Percentiles rank a stretch among this genome's conserved stretches.
Evolutionary conservation across 2,329 filamentous ascomycete species (phyloP).

Genomic region (Drechslera avenae): DNA sequence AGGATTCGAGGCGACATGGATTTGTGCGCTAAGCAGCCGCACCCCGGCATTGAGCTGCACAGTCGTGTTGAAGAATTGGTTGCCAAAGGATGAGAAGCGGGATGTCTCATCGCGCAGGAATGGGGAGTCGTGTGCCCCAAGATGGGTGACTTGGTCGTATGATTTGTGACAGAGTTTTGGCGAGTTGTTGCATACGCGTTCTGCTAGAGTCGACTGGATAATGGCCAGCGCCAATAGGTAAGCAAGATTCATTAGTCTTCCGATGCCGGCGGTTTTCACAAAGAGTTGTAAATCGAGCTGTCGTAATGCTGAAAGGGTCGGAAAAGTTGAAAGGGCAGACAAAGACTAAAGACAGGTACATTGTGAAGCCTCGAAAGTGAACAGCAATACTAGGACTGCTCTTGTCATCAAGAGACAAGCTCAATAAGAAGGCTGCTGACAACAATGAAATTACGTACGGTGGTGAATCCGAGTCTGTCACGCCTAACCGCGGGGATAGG

Average conservation of each 20-base stretch:
- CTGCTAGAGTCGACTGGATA: slow-evolving; percentile 3
- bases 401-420: no score
- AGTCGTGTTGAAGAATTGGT: slow-evolving; percentile 74
- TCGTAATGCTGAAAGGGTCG: not conserved
- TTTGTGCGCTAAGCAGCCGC: slow-evolving; percentile 70
- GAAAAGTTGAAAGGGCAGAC: not conserved
- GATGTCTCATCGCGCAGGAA: slow-evolving; percentile 69
- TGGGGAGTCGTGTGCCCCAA: slow-evolving; percentile 74
- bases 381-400: no score
- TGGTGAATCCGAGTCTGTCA: no score
- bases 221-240: slow-evolving; percentile 18
- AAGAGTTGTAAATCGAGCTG: not conserved
- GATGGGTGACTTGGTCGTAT: slow-evolving; percentile 75
- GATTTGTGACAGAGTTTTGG: slow-evolving; percentile 69
- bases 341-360: no score
- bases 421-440: no score
- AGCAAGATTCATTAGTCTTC: not conserved
- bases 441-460: no score
- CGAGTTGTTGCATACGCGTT: slow-evolving; percentile 74
- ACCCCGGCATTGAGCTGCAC: slow-evolving; percentile 72
- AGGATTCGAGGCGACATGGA: slow-evolving; percentile 62
- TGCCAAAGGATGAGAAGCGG: slow-evolving; percentile 65
- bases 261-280: not conserved
- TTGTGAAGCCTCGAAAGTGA: no score
- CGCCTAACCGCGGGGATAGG: no score